A percentile compares a stretch with the other conserved stretches of the same genome.
phyloP scores from a whole-genome alignment of 2,329 filamentous ascomycete species.

The Paracoccidioides brasiliensis region DNA sequence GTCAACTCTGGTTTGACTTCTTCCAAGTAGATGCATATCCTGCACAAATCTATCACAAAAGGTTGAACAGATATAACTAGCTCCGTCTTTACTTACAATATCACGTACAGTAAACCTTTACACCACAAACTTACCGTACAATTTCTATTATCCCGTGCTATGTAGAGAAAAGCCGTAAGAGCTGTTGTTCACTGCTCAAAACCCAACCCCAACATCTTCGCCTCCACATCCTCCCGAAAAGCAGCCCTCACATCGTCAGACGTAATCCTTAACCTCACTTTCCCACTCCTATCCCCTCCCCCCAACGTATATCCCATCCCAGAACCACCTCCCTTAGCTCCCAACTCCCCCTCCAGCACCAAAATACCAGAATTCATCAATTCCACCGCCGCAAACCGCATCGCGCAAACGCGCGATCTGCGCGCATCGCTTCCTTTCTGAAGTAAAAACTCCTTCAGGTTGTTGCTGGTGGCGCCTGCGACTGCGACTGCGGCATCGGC shows the following conservation, averaged over 20 bases:
- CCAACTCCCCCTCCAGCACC: slow-evolving; percentile 50
- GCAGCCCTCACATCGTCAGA: slow-evolving; percentile 86
- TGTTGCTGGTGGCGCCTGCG: slow-evolving; percentile 40
- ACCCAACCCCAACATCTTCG: slow-evolving; percentile 61
- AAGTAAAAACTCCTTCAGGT: slow-evolving; percentile 50
- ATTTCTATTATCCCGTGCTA: too few relatives aligned
- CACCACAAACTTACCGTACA: too few relatives aligned
- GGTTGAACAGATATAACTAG: too few relatives aligned
- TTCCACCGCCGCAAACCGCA: slow-evolving; percentile 65
- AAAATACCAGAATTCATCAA: slow-evolving; percentile 79
- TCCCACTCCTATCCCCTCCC: slow-evolving; percentile 72
- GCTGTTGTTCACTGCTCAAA: slow-evolving; percentile 16
- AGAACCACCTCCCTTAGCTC: slow-evolving; percentile 15
- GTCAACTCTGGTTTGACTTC: not conserved
- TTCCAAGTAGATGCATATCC: not conserved
- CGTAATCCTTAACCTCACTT: slow-evolving; percentile 71
- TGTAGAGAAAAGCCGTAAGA: too few relatives aligned
- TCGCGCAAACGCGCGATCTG: slow-evolving; percentile 37
- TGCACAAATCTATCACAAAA: not conserved
- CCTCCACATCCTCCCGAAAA: slow-evolving; percentile 75
- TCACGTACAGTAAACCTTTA: too few relatives aligned
- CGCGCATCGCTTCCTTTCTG: slow-evolving; percentile 17
- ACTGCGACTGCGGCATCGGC: slow-evolving; percentile 32
- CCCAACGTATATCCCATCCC: slow-evolving; percentile 37
- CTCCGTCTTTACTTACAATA: too few relatives aligned